Percentiles rank a stretch among this genome's conserved stretches.
Evolutionary conservation across 2,329 filamentous ascomycete genomes (phyloP).

Genomic region (Mycosphaerella sp.): DNA sequence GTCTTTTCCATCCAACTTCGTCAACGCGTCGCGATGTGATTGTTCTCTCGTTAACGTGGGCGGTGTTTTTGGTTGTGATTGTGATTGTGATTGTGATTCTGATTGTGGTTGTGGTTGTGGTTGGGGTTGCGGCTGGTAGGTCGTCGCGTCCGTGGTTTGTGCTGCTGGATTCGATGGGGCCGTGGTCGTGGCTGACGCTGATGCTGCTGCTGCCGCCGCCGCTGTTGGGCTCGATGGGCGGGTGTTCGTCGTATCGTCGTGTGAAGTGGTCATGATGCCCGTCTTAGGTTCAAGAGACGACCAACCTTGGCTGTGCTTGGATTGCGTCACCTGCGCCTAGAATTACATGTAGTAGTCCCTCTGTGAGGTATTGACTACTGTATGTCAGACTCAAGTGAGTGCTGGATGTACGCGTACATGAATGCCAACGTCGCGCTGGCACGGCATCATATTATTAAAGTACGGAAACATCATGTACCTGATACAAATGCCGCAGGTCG

Average conservation of each 20-base stretch:
- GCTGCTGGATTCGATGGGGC: neutral
- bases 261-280: conserved; percentile 2
- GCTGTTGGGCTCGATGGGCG: neutral
- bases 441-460: no score
- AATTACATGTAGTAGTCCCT: no score
- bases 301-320: no score
- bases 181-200: neutral
- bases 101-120: no score
- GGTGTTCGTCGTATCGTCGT: neutral
- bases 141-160: neutral
- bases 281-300: neutral
- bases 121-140: neutral
- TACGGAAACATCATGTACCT: no score
- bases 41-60: neutral
- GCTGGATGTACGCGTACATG: no score
- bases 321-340: no score
- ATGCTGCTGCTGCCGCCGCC: no score
- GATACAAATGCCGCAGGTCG: no score
- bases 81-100: conserved; percentile 1
- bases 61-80: neutral
- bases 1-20: neutral
- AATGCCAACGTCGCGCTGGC: no score
- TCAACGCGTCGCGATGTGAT: neutral
- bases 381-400: no score
- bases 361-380: no score